Base-by-base conservation (phyloP, 495 filamentous ascomycete genomes). In the Cenococcum geophilum region DNA sequence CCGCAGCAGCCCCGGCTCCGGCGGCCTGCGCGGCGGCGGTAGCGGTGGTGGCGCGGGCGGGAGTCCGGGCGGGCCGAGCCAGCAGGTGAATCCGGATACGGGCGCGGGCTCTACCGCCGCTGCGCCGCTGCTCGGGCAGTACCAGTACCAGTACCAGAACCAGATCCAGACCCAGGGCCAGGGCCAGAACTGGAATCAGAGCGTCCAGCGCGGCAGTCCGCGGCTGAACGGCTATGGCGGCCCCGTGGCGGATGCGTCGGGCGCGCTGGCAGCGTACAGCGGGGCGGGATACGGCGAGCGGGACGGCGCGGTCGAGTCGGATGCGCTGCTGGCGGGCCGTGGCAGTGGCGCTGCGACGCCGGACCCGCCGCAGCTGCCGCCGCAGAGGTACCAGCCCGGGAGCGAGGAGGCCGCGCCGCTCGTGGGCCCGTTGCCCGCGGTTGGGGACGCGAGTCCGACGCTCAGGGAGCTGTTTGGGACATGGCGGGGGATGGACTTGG, bases 31-130 rank as follows among this genome's bases (percentile, higher is more conserved):
- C 18, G 34, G 52, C 23, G 6, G 21, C 5, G 14, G 16, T 3
- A 27, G 64, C 21, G 51, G 57, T 57, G 57, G 23, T 43, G 62
- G 61, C 40, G 65, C 36, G 14, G 36, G 36, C 36, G 36, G 36
- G 36, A 40, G 14, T 40, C 36, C n/a, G n/a, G n/a, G n/a, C n/a
- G n/a, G n/a, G n/a, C n/a, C n/a, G n/a, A n/a, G n/a, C n/a, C n/a
- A n/a, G n/a, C n/a, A n/a, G n/a, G n/a, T n/a, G n/a, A n/a, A n/a
- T n/a, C n/a, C n/a, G n/a, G n/a, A n/a, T n/a, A n/a, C n/a, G n/a
- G n/a, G n/a, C n/a, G n/a, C n/a, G n/a, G n/a, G n/a, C n/a, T n/a
- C n/a, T n/a, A n/a, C n/a, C n/a, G n/a, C n/a, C n/a, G n/a, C n/a
- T n/a, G n/a, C n/a, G n/a, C n/a, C n/a, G n/a, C n/a, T n/a, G n/a